phyloP scores from a whole-genome alignment of 495 filamentous ascomycete species.

The Platismatia glauca region DNA sequence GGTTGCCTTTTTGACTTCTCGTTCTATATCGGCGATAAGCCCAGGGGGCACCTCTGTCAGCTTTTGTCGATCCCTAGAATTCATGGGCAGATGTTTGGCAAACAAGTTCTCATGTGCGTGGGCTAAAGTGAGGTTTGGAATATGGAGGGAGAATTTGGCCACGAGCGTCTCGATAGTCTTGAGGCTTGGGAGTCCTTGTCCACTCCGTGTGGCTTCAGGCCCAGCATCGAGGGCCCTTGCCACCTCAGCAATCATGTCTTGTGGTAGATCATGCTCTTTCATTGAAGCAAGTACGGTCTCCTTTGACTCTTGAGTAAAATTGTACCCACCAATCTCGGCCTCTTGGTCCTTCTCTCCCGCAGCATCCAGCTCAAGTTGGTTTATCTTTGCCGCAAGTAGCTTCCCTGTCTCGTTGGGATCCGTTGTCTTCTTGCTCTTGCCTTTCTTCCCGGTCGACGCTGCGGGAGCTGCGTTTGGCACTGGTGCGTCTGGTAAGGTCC shows the following conservation, averaged over 20 bases:
- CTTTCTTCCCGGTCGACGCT: constrained; percentile 51
- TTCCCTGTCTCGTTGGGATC: constrained; percentile 84
- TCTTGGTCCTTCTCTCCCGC: constrained; percentile 94
- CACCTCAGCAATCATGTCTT: constrained; percentile 26
- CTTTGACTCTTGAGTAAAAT: constrained; percentile 18
- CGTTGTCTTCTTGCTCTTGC: constrained; percentile 54
- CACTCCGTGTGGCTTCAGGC: constrained; percentile 14
- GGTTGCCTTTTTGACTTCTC: constrained; percentile 86
- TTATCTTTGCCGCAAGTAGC: constrained; percentile 84
- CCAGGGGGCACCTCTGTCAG: constrained; percentile 24
- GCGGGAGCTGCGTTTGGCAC: constrained; percentile 29
- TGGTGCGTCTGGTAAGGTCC: constrained; percentile 24
- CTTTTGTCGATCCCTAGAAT: constrained; percentile 22
- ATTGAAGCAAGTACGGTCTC: constrained; percentile 22
- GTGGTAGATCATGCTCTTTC: constrained; percentile 26
- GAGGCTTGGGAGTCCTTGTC: constrained; percentile 20
- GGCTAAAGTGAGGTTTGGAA: constrained; percentile 19
- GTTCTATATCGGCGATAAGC: constrained; percentile 41
- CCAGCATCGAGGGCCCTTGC: constrained; percentile 19
- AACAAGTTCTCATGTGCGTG: constrained; percentile 22
- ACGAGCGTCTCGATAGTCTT: constrained; percentile 24
- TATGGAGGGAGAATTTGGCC: constrained; percentile 19
- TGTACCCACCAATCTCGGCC: constrained; percentile 83
- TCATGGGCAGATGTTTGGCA: constrained; percentile 18
- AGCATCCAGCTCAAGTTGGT: constrained; percentile 85